Percentiles rank a stretch among this genome's conserved stretches.
Evolutionary conservation across 305 asterid species (phyloP).

Genomic region (Fraxinus nigra): DNA sequence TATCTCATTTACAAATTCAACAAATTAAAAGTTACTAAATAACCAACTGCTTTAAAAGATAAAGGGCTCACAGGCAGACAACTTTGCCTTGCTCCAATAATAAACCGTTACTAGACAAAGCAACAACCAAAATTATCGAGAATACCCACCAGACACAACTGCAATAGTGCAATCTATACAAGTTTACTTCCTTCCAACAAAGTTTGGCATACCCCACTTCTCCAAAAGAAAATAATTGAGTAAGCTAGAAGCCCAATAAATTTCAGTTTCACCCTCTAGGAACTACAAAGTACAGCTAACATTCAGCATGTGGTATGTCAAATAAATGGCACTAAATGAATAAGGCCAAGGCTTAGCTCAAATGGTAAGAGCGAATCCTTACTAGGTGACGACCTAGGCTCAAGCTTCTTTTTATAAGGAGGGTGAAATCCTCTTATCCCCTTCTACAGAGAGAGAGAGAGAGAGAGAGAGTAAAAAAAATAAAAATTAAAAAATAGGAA

Average conservation of each 20-base stretch:
- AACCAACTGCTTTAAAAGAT: not conserved
- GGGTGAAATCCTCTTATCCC: not conserved
- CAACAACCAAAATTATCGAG: not conserved
- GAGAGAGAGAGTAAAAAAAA: too few relatives aligned
- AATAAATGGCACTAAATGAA: not conserved
- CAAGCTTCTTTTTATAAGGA: not conserved
- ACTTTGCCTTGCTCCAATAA: not conserved
- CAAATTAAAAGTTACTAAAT: not conserved
- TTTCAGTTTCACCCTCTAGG: not conserved
- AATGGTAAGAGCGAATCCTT: not conserved
- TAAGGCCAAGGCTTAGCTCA: not conserved
- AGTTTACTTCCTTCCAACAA: not conserved
- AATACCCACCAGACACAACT: not conserved
- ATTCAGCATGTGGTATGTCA: not conserved
- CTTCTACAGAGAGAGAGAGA: not conserved
- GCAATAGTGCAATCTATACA: not conserved
- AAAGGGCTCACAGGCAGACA: not conserved
- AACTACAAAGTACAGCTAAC: not conserved
- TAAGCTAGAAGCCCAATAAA: not conserved
- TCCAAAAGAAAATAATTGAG: not conserved
- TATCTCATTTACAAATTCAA: not conserved
- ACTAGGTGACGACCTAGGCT: not conserved
- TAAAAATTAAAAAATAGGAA: not conserved
- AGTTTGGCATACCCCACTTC: not conserved
- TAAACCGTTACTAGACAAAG: not conserved